phyloP scores from a whole-genome alignment of 371 early-diverging fungal genomes.

The Polyrhizophydium stewartii region DNA sequence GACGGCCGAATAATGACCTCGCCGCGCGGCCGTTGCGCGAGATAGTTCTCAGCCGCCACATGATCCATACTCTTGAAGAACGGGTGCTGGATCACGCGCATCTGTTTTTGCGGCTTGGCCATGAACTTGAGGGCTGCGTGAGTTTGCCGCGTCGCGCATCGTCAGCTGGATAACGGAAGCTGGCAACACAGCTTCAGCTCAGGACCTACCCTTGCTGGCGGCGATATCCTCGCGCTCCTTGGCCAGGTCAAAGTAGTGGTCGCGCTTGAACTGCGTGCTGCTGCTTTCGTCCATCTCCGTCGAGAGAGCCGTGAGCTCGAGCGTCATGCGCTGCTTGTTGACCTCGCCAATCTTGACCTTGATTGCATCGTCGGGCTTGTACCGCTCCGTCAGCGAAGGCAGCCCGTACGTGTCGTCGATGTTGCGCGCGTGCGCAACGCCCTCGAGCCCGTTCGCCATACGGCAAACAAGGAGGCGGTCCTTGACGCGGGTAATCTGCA shows the following conservation, averaged over 20 bases:
- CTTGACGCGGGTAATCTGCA: slow-evolving; percentile 55
- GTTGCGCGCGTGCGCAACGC: slow-evolving; percentile 65
- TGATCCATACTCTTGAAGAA: slow-evolving; percentile 72
- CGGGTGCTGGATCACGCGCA: slow-evolving; percentile 61
- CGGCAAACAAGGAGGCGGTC: slow-evolving; percentile 71
- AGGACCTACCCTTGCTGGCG: slow-evolving; percentile 31
- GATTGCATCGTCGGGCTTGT: slow-evolving; percentile 58
- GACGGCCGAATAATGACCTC: slow-evolving; percentile 92
- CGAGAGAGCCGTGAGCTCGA: background rate
- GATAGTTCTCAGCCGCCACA: slow-evolving; percentile 69
- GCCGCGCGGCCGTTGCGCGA: slow-evolving; percentile 62
- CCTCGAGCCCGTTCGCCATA: slow-evolving; percentile 82
- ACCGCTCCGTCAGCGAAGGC: slow-evolving; percentile 18
- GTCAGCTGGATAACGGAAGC: background rate
- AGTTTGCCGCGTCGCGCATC: background rate
- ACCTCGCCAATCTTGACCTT: slow-evolving; percentile 73
- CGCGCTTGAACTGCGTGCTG: slow-evolving; percentile 23
- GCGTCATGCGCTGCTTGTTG: slow-evolving; percentile 64
- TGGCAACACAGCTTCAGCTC: background rate
- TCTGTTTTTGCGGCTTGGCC: slow-evolving; percentile 10
- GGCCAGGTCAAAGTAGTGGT: slow-evolving; percentile 71
- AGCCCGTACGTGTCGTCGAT: slow-evolving; percentile 50
- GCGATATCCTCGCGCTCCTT: slow-evolving; percentile 45
- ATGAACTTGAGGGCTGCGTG: background rate
- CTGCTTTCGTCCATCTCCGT: slow-evolving; percentile 17